These are phyloP conservation scores for Wickerhamiella lipophila DNA, from an alignment of 805 yeast genomes.

Conservation along the genomic window DNA sequence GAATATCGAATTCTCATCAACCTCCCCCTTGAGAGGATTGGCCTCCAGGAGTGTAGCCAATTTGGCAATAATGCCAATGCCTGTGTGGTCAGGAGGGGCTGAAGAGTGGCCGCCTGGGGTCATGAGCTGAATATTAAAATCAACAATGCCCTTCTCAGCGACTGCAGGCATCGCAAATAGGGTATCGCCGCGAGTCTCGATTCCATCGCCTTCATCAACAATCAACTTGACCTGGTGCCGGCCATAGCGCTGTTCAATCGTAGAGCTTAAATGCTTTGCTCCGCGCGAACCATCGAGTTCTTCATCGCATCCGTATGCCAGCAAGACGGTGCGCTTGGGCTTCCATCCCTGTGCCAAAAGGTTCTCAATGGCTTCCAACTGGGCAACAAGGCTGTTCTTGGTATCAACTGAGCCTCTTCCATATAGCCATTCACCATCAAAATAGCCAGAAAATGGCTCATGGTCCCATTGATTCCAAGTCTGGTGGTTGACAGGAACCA, in stretches of 20 bases:
- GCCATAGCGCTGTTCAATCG: constrained; percentile 46
- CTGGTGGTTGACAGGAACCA: constrained; percentile 56
- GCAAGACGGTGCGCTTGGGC: constrained; percentile 51
- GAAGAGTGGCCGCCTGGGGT: constrained; percentile 81
- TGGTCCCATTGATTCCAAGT: constrained; percentile 49
- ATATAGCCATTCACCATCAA: constrained; percentile 52
- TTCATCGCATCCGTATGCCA: constrained; percentile 73
- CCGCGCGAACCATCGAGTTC: constrained; percentile 56
- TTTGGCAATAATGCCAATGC: constrained; percentile 61
- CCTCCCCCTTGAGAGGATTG: constrained; percentile 39
- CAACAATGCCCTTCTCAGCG: constrained; percentile 51
- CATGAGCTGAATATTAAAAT: constrained; percentile 36
- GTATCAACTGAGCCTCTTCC: constrained; percentile 77
- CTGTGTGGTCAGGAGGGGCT: constrained; percentile 70
- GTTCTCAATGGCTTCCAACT: constrained; percentile 54
- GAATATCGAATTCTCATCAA: constrained; percentile 47
- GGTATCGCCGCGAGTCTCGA: constrained; percentile 34
- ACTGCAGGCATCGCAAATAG: constrained; percentile 45
- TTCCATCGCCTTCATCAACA: constrained; percentile 57
- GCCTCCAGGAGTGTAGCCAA: constrained; percentile 47
- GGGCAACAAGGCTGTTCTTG: constrained; percentile 54
- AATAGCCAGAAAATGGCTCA: constrained; percentile 56
- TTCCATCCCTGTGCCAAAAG: constrained; percentile 39
- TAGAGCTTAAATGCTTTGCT: constrained; percentile 40
- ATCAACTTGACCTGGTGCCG: constrained; percentile 46